Conservation (phyloP, 176 grass and related monocot genomes). For the Oryza coarctata region DNA sequence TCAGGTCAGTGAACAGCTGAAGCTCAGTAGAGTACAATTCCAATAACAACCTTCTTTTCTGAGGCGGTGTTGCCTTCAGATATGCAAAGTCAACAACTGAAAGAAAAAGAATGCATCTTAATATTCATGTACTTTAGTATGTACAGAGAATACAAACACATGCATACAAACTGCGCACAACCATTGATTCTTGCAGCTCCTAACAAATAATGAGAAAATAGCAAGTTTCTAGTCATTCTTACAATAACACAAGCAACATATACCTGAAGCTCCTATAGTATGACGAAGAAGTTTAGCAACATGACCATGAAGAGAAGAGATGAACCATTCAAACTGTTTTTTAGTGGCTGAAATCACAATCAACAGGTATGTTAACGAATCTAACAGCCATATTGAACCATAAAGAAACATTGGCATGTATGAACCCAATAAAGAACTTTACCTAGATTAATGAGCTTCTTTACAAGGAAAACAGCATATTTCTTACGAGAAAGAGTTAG, state of each 20-base stretch:
- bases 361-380: slow-evolving; percentile 30
- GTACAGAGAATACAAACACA: slow-evolving; percentile 16
- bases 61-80: slow-evolving; percentile 52
- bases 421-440: neutral
- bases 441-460: slow-evolving; percentile 87
- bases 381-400: neutral
- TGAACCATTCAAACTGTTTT: slow-evolving; percentile 80
- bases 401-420: neutral
- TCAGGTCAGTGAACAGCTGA: slow-evolving; percentile 84
- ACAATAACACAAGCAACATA: slow-evolving; percentile 1
- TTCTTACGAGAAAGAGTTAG: slow-evolving; percentile 69
- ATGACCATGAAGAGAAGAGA: slow-evolving; percentile 84
- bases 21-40: slow-evolving; percentile 96
- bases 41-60: slow-evolving; percentile 76
- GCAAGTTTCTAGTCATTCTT: neutral
- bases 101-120: slow-evolving; percentile 19
- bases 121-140: slow-evolving; percentile 9
- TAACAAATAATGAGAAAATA: slow-evolving; percentile 2
- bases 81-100: slow-evolving; percentile 87
- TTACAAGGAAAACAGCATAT: slow-evolving; percentile 88
- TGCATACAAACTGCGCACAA: neutral
- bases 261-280: slow-evolving; percentile 72
- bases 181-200: neutral
- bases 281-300: slow-evolving; percentile 76
- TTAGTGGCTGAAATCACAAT: slow-evolving; percentile 60